A percentile compares a stretch with the other conserved stretches of the same genome.
phyloP scores from a whole-genome alignment of 129 eudicot species.

The Oenanthe sinensis region DNA sequence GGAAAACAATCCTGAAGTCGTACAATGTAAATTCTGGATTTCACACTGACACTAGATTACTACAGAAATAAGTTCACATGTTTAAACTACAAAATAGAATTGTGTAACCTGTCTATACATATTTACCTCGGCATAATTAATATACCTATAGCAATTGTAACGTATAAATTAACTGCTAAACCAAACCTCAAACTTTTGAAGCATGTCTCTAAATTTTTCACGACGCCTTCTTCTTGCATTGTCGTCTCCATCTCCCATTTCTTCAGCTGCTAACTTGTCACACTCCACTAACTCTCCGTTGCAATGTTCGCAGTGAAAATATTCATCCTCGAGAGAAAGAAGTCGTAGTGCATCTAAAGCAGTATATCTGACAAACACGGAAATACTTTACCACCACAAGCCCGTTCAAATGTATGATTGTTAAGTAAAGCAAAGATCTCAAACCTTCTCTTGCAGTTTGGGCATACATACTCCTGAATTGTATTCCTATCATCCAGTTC shows the following conservation, averaged over 20 bases:
- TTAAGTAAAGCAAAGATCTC: conserved; percentile 21
- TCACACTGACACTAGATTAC: not conserved
- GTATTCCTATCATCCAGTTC: conserved; percentile 88
- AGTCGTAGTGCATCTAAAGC: conserved; percentile 90
- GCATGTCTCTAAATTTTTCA: conserved; percentile 64
- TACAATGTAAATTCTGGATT: not conserved
- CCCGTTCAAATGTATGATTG: conserved; percentile 1
- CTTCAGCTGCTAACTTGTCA: conserved; percentile 79
- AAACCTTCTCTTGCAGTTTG: conserved; percentile 57
- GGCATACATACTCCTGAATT: conserved; percentile 85
- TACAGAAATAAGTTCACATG: not conserved
- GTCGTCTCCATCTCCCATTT: conserved; percentile 84
- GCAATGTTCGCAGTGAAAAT: conserved; percentile 89
- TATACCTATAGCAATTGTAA: not conserved
- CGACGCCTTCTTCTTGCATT: conserved; percentile 82
- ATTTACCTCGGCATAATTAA: not conserved
- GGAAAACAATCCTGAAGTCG: not conserved
- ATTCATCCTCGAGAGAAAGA: conserved; percentile 53
- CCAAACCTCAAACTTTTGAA: conserved; percentile 71
- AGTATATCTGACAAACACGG: conserved; percentile 46
- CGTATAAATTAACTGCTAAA: not conserved
- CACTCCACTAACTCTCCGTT: conserved; percentile 83
- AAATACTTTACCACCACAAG: conserved; percentile 12
- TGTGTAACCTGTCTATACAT: not conserved
- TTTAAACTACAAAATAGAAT: not conserved